Evolutionary conservation across 2,329 filamentous ascomycete genomes (phyloP).

Genomic region (Nemania sp.): DNA sequence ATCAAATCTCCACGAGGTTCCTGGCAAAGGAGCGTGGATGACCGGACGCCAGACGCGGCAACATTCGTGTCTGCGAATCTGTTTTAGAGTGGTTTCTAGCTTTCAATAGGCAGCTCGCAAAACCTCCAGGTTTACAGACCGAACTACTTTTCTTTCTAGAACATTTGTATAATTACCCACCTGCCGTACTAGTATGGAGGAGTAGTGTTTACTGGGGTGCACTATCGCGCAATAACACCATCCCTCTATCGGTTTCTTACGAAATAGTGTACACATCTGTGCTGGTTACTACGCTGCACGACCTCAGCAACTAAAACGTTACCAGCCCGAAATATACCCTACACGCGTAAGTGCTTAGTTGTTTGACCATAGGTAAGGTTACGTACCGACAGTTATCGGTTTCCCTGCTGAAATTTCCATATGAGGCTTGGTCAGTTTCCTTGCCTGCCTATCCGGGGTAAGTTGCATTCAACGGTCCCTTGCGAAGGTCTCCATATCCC

Average conservation of each 20-base stretch:
- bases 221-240: not conserved
- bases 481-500: slow-evolving; percentile 7
- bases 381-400: no score
- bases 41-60: no score
- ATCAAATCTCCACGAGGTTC: slow-evolving; percentile 1
- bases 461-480: slow-evolving; percentile 9
- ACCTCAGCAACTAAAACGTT: no score
- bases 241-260: slow-evolving; percentile 2
- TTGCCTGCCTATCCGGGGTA: slow-evolving; percentile 20
- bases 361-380: no score
- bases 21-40: no score
- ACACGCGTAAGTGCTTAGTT: no score
- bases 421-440: slow-evolving; percentile 14
- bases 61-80: no score
- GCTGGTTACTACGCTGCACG: slow-evolving; percentile 5
- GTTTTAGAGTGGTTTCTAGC: not conserved
- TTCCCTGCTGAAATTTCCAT: not conserved
- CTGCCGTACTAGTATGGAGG: slow-evolving; percentile 1
- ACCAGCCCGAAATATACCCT: not conserved
- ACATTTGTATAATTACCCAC: slow-evolving; percentile 7
- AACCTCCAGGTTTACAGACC: not conserved
- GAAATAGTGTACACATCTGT: no score
- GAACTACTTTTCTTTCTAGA: slow-evolving; percentile 19
- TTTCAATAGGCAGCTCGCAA: slow-evolving; percentile 15
- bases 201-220: not conserved